Percentiles rank a stretch among this genome's conserved stretches.
Conservation (phyloP, 1,284 basidiomycete species). For the Paramarasmius palmivorus region DNA sequence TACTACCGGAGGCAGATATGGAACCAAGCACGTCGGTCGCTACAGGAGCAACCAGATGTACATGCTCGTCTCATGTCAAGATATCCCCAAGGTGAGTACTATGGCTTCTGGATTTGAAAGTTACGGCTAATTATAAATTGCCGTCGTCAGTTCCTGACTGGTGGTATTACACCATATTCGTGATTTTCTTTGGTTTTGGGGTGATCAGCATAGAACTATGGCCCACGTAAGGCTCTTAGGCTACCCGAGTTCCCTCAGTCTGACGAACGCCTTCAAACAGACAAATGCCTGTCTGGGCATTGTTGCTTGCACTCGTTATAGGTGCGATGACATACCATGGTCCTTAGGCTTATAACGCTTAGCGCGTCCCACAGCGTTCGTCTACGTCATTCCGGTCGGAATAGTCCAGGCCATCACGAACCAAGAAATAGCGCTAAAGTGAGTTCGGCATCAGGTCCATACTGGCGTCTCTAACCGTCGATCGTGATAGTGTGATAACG, state of each 20-base stretch:
- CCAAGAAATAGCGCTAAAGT: slow-evolving; percentile 48
- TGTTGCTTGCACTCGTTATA: slow-evolving; percentile 34
- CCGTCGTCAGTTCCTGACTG: slow-evolving; percentile 14
- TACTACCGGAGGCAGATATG: slow-evolving; percentile 78
- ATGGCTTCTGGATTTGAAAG: slow-evolving; percentile 3
- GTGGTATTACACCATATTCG: slow-evolving; percentile 37
- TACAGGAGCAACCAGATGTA: slow-evolving; percentile 79
- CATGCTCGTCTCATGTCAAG: slow-evolving; percentile 78
- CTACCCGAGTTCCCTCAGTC: neutral
- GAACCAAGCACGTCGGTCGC: slow-evolving; percentile 54
- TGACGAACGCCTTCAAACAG: slow-evolving; percentile 41
- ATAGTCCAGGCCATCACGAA: slow-evolving; percentile 54
- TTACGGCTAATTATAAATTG: neutral
- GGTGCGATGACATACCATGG: slow-evolving; percentile 23
- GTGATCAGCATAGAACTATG: slow-evolving; percentile 72
- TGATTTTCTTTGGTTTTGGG: slow-evolving; percentile 51
- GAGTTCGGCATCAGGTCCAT: slow-evolving; percentile 4
- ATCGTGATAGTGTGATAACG: slow-evolving; percentile 17
- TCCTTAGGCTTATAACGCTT: neutral
- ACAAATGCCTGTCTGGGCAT: slow-evolving; percentile 39
- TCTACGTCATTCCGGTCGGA: slow-evolving; percentile 61
- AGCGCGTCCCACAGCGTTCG: slow-evolving; percentile 27
- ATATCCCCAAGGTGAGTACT: slow-evolving; percentile 57
- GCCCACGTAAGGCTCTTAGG: slow-evolving; percentile 43
- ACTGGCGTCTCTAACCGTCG: neutral